Conservation (phyloP, 768 basidiomycete genomes). For the Kwoniella europaea region DNA sequence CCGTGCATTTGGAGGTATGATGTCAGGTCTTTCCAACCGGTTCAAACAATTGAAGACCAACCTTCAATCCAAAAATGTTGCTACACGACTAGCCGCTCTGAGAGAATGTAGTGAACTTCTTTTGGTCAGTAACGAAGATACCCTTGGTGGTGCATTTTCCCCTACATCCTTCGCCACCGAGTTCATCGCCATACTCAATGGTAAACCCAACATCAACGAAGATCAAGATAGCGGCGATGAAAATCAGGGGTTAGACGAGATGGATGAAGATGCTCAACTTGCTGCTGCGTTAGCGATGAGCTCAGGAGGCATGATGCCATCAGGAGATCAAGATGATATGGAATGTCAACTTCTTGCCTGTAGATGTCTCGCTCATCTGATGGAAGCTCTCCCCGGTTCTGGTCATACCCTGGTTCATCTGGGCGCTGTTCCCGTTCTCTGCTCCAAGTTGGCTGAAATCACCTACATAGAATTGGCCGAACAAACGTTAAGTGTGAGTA, state of each 20-base stretch:
- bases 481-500: conserved; percentile 91
- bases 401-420: conserved; percentile 98
- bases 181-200: conserved; percentile 83
- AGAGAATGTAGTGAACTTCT: conserved; percentile 94
- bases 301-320: conserved; percentile 60
- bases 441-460: conserved; percentile 95
- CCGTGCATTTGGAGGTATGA: conserved; percentile 67
- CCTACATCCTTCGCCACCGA: conserved; percentile 90
- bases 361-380: conserved; percentile 93
- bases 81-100: conserved; percentile 75
- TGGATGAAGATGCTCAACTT: conserved; percentile 78
- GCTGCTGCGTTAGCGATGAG: conserved; percentile 87
- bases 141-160: conserved; percentile 82
- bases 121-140: conserved; percentile 96
- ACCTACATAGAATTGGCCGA: conserved; percentile 98
- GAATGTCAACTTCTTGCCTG: conserved; percentile 96
- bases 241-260: conserved; percentile 60
- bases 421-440: conserved; percentile 96
- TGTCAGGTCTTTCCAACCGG: conserved; percentile 83
- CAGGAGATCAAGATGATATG: conserved; percentile 58
- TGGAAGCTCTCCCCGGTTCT: conserved; percentile 97
- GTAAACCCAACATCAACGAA: conserved; percentile 54
- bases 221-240: conserved; percentile 62
- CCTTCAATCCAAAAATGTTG: conserved; percentile 71
- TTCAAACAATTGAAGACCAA: conserved; percentile 66